These are phyloP conservation scores for Cinnamomum micranthum DNA, from an alignment of 164 flowering plant species.

Conservation along the genomic window DNA sequence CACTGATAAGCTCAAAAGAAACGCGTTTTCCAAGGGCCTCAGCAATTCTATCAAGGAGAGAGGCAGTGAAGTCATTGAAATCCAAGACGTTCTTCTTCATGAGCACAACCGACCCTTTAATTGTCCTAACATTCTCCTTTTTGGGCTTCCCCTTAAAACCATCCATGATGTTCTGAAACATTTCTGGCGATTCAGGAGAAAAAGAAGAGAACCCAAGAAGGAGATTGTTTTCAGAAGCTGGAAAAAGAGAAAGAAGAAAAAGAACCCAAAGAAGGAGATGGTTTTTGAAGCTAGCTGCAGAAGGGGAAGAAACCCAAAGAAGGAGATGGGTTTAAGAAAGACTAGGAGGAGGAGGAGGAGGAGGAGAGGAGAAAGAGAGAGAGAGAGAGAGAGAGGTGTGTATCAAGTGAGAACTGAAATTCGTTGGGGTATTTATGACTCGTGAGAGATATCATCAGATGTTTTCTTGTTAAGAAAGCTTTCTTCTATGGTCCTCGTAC, in stretches of 20 bases:
- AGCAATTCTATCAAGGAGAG: slow-evolving; percentile 36
- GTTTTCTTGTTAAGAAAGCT: too few species aligned
- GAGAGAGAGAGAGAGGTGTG: neutral
- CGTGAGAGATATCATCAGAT: too few species aligned
- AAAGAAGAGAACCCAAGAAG: neutral
- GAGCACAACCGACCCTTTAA: slow-evolving; percentile 56
- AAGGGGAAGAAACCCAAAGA: neutral
- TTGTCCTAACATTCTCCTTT: slow-evolving; percentile 12
- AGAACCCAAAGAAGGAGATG: neutral
- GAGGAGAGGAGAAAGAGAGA: neutral
- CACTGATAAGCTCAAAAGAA: slow-evolving; percentile 53
- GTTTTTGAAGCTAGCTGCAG: neutral
- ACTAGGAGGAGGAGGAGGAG: neutral
- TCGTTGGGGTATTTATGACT: too few species aligned
- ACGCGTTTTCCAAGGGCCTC: slow-evolving; percentile 46
- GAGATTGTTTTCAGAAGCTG: neutral
- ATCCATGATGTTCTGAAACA: slow-evolving; percentile 9
- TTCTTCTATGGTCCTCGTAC: neutral
- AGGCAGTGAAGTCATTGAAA: slow-evolving; percentile 44
- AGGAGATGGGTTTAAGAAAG: neutral
- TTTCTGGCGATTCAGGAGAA: slow-evolving; percentile 1
- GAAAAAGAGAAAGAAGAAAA: neutral
- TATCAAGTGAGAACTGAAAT: too few species aligned
- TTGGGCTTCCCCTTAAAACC: neutral
- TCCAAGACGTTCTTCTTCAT: slow-evolving; percentile 71